Evolutionary conservation across 495 filamentous ascomycete species (phyloP), one percentile per base, ranked within the genome.

Genomic region (Hypomontagnella monticulosa): DNA sequence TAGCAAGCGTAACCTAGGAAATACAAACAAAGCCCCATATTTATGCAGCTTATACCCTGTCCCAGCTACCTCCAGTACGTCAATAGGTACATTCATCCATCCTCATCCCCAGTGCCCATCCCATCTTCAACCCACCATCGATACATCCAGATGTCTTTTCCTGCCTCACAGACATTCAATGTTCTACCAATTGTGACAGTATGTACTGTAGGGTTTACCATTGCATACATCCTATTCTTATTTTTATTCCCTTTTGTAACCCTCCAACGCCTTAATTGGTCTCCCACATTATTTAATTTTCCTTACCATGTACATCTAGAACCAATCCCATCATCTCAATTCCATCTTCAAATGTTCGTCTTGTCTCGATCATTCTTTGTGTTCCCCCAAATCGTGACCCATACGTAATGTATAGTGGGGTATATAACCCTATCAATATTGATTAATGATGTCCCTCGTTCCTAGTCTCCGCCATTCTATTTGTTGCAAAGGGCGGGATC

Each of bases 401-500:
- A 33, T 50, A 36, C 47, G 16, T 50, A 34, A 49, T 33, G 27
- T 27, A 34, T 27, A 27, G n/a, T 33, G 46, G 46, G 27, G 5
- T 16, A 7, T 33, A 33, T 16, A 38, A 50, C 30, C 30, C 23
- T 58, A 48, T 19, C 18, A 8, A 9, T 36, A 1, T 46, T n/a
- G n/a, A n/a, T n/a, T n/a, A n/a, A n/a, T n/a, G n/a, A 57, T 36
- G 32, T 44, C 47, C 58, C 57, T 46, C 20, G 11, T 43, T 53
- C 37, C 58, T 33, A 60, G 42, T 61, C 32, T 46, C 32, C 34
- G 30, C 19, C 18, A 23, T 68, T 68, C 53, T 63, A 68, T 68
- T 63, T 55, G 54, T 47, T 63, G 38, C 58, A 63, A 58, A 63
- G 41, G 33, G 32, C 40, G 57, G 59, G 44, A 63, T 59, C 59